These are phyloP conservation scores for Botryotinia calthae DNA, from an alignment of 2,329 filamentous ascomycete genomes.

Conservation along the genomic window DNA sequence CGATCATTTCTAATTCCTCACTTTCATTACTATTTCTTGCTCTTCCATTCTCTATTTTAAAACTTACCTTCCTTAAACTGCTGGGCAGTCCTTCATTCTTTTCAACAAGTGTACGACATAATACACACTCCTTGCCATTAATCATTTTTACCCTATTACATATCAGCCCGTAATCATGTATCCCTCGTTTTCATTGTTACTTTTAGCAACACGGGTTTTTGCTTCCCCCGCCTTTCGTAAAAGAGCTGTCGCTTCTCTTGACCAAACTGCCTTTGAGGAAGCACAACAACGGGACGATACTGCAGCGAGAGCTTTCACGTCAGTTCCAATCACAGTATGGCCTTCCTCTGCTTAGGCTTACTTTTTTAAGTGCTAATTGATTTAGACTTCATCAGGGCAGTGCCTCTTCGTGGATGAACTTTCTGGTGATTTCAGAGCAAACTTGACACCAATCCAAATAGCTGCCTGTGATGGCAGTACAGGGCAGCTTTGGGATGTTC, in stretches of 20 bases:
- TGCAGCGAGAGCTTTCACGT: conserved; percentile 43
- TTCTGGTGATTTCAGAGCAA: conserved; percentile 48
- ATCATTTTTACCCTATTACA: neutral
- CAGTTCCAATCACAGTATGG: conserved; percentile 43
- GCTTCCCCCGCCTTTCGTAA: conserved; percentile 7
- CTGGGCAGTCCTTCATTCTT: conserved; percentile 11
- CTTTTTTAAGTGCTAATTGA: conserved; percentile 1
- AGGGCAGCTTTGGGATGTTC: conserved; percentile 46
- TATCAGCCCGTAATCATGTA: conserved; percentile 7
- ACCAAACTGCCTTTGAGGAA: conserved; percentile 42
- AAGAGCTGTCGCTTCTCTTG: conserved; percentile 14
- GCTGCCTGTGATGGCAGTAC: conserved; percentile 42
- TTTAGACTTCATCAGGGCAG: conserved; percentile 38
- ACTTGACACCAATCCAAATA: conserved; percentile 45
- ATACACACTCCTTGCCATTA: neutral
- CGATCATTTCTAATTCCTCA: neutral
- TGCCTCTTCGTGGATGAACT: conserved; percentile 46
- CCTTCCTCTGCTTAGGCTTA: neutral
- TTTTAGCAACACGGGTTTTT: conserved; percentile 1
- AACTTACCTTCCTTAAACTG: neutral
- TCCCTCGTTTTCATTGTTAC: conserved; percentile 3
- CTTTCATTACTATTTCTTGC: neutral
- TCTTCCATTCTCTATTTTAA: neutral
- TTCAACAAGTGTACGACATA: neutral
- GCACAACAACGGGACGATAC: conserved; percentile 44